A percentile compares a stretch with the other conserved stretches of the same genome.
These are phyloP conservation scores for Metschnikowia cubensis DNA, from an alignment of 805 yeast genomes.

Conservation along the genomic window DNA sequence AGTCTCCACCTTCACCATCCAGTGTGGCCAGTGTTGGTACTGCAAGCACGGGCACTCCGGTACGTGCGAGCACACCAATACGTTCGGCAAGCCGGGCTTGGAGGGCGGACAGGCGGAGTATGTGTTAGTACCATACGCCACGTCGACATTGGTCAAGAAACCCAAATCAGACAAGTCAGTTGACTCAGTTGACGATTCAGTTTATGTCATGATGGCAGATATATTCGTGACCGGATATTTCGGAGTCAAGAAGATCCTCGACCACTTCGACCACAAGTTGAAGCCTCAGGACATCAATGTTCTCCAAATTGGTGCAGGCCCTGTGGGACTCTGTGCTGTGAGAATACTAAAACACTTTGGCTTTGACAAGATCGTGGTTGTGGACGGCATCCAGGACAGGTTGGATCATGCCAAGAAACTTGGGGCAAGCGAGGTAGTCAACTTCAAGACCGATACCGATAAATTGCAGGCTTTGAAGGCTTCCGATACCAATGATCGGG, in stretches of 20 bases:
- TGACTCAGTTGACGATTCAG: constrained; percentile 35
- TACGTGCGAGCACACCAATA: constrained; percentile 50
- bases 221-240: constrained; percentile 62
- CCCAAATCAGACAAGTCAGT: constrained; percentile 24
- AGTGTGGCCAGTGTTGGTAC: constrained; percentile 59
- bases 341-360: constrained; percentile 43
- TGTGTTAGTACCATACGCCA: constrained; percentile 56
- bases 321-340: constrained; percentile 54
- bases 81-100: constrained; percentile 54
- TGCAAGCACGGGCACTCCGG: constrained; percentile 53
- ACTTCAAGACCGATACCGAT: constrained; percentile 36
- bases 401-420: constrained; percentile 40
- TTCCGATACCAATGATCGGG: constrained; percentile 41
- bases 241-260: constrained; percentile 50
- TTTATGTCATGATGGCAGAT: constrained; percentile 57
- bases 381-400: constrained; percentile 48
- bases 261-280: constrained; percentile 15
- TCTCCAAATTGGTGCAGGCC: constrained; percentile 58
- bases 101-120: constrained; percentile 65
- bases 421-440: constrained; percentile 48
- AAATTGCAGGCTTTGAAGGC: constrained; percentile 25
- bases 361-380: constrained; percentile 41
- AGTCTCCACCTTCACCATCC: constrained; percentile 45
- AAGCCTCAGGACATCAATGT: constrained; percentile 31
- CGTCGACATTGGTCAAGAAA: constrained; percentile 43